Base-by-base conservation (phyloP, 345 rosid species). In the Moricandia moricandioides region DNA sequence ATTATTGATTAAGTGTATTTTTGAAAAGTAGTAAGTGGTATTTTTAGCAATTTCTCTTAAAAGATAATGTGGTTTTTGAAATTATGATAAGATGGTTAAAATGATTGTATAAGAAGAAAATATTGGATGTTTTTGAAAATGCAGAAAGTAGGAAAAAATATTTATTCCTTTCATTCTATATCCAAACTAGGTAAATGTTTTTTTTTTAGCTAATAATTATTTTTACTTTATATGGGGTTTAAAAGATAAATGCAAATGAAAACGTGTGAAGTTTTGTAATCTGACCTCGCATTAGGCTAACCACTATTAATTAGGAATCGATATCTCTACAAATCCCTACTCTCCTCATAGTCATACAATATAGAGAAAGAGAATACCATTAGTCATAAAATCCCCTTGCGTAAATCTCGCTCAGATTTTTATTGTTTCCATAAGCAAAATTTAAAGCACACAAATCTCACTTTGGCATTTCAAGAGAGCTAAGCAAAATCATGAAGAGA, bases 291-390 rank as follows among this genome's bases (percentile, higher is more conserved):
- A 21, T 49, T 69, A 37, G 69, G 47, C 47, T 69, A 62, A 62
- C 55, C 59, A 62, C 65, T 9, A 76, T 76, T 70, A 70, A 76
- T 54, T 29, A 69, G 35, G 40, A 8, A 40, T 40, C 30, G 47
- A 4, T n/a, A 65, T 66, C 68, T 71, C 68, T 66, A 71, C 57
- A 78, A 70, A 77, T 77, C 76, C 80, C 76, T 45, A 71, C 57
- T 78, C 69, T 14, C 54, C 76, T 77, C 71, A 45, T 64, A 65
- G 62, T 76, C 79, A 75, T 61, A 68, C 47, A 60, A 4, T 7
- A 68, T 7, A 68, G 64, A 68, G 64, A 62, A 69, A 75, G 71
- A 71, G 75, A 77, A 71, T 77, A 77, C 71, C 76, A 77, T 77
- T 65, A 58, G 76, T 77, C 80, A 34, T 71, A 4, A 39, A 56